Conservation (phyloP, 2,329 filamentous ascomycete species). For the Aspergillus viridinutans region DNA sequence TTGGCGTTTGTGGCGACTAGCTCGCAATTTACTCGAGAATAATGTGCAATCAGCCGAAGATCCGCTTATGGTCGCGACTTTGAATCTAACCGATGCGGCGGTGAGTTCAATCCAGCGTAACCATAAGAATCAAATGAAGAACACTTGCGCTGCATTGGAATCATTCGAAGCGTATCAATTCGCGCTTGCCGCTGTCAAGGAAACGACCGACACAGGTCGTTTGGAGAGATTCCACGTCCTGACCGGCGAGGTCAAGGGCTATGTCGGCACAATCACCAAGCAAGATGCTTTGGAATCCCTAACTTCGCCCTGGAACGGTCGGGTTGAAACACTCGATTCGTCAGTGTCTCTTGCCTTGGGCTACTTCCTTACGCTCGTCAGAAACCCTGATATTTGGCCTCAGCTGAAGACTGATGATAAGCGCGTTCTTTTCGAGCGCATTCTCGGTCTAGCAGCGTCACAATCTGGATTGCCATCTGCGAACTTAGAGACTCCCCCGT, state of each 20-base stretch:
- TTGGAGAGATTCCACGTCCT: slow-evolving; percentile 22
- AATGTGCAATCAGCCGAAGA: slow-evolving; percentile 20
- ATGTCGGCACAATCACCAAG: slow-evolving; percentile 20
- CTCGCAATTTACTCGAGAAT: slow-evolving; percentile 31
- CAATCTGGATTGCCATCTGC: slow-evolving; percentile 23
- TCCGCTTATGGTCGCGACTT: slow-evolving; percentile 16
- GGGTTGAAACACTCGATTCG: slow-evolving; percentile 31
- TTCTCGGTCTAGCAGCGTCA: slow-evolving; percentile 29
- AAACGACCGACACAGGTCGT: slow-evolving; percentile 15
- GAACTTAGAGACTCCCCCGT: slow-evolving; percentile 22
- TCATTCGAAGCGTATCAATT: slow-evolving; percentile 37
- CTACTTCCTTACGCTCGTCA: slow-evolving; percentile 31
- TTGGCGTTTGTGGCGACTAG: slow-evolving; percentile 40
- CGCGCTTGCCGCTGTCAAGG: slow-evolving; percentile 24
- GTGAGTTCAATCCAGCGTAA: slow-evolving; percentile 27
- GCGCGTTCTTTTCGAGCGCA: slow-evolving; percentile 28
- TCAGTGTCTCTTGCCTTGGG: slow-evolving; percentile 28
- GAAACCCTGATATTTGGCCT: slow-evolving; percentile 27
- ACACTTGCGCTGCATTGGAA: slow-evolving; percentile 27
- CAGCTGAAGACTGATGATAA: slow-evolving; percentile 27
- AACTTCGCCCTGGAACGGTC: slow-evolving; percentile 35
- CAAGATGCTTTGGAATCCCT: slow-evolving; percentile 23
- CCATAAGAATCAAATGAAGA: slow-evolving; percentile 22
- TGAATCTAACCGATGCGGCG: slow-evolving; percentile 25
- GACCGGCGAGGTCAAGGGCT: slow-evolving; percentile 22